Percentiles rank a stretch among this genome's conserved stretches.
phyloP scores from a whole-genome alignment of 345 rosid species.

The Populus davidiana region DNA sequence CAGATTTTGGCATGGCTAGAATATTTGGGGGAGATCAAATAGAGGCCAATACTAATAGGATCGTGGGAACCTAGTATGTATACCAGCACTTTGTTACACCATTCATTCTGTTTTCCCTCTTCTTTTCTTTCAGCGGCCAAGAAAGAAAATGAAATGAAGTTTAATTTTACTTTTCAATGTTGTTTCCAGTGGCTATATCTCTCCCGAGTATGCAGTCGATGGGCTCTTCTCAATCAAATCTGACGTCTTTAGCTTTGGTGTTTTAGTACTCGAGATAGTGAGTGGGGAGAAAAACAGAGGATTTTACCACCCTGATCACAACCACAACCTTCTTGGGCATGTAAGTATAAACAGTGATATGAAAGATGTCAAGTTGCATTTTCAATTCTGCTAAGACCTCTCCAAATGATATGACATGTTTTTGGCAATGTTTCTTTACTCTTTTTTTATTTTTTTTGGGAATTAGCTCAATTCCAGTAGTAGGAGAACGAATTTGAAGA shows the following conservation, averaged over 20 bases:
- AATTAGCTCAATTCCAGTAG: background rate
- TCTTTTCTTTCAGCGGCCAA: background rate
- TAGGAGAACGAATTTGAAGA: background rate
- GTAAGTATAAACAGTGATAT: constrained; percentile 1
- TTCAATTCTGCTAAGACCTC: background rate
- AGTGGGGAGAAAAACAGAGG: constrained; percentile 18
- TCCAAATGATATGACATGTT: too few species aligned
- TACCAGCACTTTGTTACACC: background rate
- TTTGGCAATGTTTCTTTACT: background rate
- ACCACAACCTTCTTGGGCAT: constrained; percentile 17
- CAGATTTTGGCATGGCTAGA: constrained; percentile 22
- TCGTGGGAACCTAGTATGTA: constrained; percentile 20
- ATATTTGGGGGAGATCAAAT: constrained; percentile 13
- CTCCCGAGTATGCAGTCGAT: constrained; percentile 17
- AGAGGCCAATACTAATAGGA: constrained; percentile 6
- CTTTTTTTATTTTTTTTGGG: background rate
- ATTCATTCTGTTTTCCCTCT: background rate
- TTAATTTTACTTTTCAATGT: background rate
- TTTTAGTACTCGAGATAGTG: constrained; percentile 15
- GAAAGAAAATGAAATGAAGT: background rate
- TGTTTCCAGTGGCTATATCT: constrained; percentile 12
- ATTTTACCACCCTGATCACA: constrained; percentile 9
- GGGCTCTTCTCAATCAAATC: constrained; percentile 19
- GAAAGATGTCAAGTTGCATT: background rate
- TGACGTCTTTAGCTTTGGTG: constrained; percentile 17